Evolutionary conservation across 2,329 filamentous ascomycete genomes (phyloP).

Genomic region (Pochonia chlamydosporia): DNA sequence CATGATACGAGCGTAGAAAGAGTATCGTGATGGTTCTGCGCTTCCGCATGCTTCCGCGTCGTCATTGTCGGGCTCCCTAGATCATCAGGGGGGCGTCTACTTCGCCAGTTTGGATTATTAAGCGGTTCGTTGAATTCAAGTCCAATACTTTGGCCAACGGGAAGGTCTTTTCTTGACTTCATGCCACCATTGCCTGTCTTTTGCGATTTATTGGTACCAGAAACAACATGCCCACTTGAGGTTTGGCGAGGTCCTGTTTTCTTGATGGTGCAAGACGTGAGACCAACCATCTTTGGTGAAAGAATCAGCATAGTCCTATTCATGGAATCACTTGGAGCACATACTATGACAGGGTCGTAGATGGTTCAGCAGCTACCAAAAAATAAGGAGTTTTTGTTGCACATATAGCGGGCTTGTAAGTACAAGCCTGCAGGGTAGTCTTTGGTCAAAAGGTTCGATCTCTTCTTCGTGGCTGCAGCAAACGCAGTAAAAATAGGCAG

Average conservation of each 20-base stretch:
- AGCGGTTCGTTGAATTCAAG: neutral
- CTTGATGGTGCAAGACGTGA: neutral
- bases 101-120: conserved; percentile 7
- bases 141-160: neutral
- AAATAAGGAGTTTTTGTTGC: neutral
- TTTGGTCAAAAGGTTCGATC: too few relatives aligned
- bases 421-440: too few relatives aligned
- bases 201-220: neutral
- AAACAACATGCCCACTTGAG: neutral
- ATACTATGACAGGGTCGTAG: neutral
- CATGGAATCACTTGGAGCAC: neutral
- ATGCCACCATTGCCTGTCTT: neutral
- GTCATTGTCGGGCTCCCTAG: neutral
- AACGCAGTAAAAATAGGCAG: too few relatives aligned
- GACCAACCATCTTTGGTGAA: neutral
- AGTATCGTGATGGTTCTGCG: neutral
- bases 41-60: neutral
- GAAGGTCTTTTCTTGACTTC: neutral
- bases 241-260: neutral
- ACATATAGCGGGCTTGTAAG: too few relatives aligned
- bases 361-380: neutral
- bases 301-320: neutral
- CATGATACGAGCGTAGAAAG: neutral
- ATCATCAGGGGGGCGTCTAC: neutral
- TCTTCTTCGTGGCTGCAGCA: too few relatives aligned